These are phyloP conservation scores for Leishmania tropica DNA, from an alignment of 208 protist species.

Conservation along the genomic window DNA sequence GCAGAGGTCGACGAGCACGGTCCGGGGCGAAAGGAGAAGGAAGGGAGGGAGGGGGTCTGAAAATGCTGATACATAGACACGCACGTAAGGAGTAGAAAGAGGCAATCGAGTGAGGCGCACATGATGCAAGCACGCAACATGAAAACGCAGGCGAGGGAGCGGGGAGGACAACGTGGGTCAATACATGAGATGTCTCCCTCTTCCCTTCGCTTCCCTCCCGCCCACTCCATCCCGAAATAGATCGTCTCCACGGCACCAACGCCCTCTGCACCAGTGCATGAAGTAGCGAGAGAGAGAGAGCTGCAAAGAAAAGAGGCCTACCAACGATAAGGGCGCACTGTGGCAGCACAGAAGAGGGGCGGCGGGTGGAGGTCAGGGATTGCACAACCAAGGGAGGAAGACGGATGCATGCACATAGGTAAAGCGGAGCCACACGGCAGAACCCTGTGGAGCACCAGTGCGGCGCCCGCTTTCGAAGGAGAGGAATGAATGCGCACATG, in stretches of 20 bases:
- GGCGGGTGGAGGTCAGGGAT: not conserved
- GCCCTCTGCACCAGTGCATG: not conserved
- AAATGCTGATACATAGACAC: not conserved
- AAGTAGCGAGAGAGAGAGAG: slow-evolving; percentile 16
- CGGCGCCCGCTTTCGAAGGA: not conserved
- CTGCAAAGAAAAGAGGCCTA: not conserved
- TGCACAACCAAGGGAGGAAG: not conserved
- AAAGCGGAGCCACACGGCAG: not conserved
- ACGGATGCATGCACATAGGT: not conserved
- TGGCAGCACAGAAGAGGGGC: not conserved
- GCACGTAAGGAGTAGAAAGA: not conserved
- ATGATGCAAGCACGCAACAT: not conserved
- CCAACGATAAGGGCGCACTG: not conserved
- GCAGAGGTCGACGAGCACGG: not conserved
- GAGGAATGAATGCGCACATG: not conserved
- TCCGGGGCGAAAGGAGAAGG: not conserved
- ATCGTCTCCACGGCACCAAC: not conserved
- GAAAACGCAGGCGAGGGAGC: not conserved
- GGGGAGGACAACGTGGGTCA: not conserved
- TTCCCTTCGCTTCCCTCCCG: not conserved
- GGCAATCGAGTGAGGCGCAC: not conserved
- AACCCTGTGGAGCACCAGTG: not conserved
- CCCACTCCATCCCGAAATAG: not conserved
- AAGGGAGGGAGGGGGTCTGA: not conserved
- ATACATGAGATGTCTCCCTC: not conserved